Base-by-base conservation (phyloP, 495 filamentous ascomycete genomes). In the Niebla homalea region DNA sequence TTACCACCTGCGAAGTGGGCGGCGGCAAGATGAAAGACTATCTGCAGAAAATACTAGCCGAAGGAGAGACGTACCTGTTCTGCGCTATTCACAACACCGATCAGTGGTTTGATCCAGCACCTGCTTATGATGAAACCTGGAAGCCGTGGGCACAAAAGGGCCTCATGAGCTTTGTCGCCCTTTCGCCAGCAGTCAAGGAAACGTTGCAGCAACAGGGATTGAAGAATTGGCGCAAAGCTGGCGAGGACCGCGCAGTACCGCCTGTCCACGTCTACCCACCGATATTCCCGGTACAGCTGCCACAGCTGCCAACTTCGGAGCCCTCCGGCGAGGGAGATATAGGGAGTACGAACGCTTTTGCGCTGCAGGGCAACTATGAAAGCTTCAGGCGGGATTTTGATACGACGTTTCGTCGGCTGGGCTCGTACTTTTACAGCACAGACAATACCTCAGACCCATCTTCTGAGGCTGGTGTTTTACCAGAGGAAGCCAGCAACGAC, bases 21-120 rank as follows among this genome's bases (percentile, higher is more conserved):
- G 36, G 56, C 1, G 41, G 50, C 14, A 40, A 35, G 11, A 22
- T 51, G 14, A 26, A 26, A 6, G 20, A 19, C 16, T 37, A 40
- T 19, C 50, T 62, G 4, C 37, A 36, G 16, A 41, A 36, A 20
- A 40, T 62, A 11, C 50, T 62, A 1, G 20, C 35, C 14, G 49
- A 56, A 16, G 52, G 53, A 14, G 57, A 58, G 25, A 61, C 59
- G 5, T 51, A 57, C 18, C 12, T 62, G 8, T 59, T 57, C 46
- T 62, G 60, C 42, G 45, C 59, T 35, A 46, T 62, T 12, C 60
- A 62, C 25, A 52, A 62, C 35, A 48, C 59, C 6, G 60, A 59
- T 44, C 49, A 51, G 20, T 62, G 60, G 60, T 40, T 36, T 25
- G 39, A 47, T 11, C 43, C 43, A 26, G 23, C 11, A 21, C 40